These are phyloP conservation scores for Neohortaea acidophila DNA, from an alignment of 495 filamentous ascomycete species.

Conservation along the genomic window DNA sequence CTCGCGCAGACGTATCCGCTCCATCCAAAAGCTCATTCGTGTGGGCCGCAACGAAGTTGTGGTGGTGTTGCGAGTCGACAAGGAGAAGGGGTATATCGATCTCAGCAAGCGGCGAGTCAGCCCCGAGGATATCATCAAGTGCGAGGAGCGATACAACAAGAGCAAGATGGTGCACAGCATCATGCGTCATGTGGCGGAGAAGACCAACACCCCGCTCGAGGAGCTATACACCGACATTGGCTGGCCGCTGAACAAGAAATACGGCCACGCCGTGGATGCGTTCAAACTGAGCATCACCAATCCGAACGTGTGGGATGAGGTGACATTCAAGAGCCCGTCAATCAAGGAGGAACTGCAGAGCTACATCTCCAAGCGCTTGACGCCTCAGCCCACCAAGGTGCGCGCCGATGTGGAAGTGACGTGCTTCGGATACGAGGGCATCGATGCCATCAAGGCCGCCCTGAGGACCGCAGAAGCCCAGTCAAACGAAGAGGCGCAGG, in stretches of 20 bases:
- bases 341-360: constrained; percentile 73
- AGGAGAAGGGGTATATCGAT: constrained; percentile 99
- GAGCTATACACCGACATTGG: constrained; percentile 81
- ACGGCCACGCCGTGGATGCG: constrained; percentile 89
- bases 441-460: constrained; percentile 89
- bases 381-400: constrained; percentile 93
- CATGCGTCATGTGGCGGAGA: constrained; percentile 95
- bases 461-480: constrained; percentile 73
- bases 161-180: constrained; percentile 98
- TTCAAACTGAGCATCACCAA: constrained; percentile 99
- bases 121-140: constrained; percentile 92
- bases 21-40: constrained; percentile 96
- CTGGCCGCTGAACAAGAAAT: constrained; percentile 96
- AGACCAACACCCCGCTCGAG: constrained; percentile 85
- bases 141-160: constrained; percentile 99
- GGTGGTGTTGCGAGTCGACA: constrained; percentile 93
- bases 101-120: constrained; percentile 94
- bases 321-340: constrained; percentile 72
- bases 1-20: constrained; percentile 88
- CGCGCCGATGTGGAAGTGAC: constrained; percentile 96
- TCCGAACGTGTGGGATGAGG: constrained; percentile 86
- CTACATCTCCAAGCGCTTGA: constrained; percentile 92
- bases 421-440: constrained; percentile 96
- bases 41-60: constrained; percentile 97
- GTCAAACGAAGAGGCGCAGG: constrained; percentile 76